Percentiles rank a stretch among this genome's conserved stretches.
These are phyloP conservation scores for Porcisia deanei DNA, from an alignment of 208 protist genomes.

Conservation along the genomic window DNA sequence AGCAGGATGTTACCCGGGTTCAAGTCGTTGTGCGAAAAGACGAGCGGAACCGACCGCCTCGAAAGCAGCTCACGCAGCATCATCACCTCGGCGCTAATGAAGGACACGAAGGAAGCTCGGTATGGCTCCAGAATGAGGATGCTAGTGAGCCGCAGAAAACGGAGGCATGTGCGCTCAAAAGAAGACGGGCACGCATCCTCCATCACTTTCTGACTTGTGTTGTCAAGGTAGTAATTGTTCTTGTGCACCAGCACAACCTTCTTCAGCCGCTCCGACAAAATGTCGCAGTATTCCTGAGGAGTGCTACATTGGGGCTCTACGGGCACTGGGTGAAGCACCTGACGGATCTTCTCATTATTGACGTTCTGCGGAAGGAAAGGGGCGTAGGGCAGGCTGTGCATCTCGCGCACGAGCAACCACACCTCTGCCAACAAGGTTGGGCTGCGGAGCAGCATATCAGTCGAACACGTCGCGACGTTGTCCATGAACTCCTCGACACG, in stretches of 20 bases:
- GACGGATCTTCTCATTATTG: conserved; percentile 40
- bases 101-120: conserved; percentile 44
- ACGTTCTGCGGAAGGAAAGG: conserved; percentile 68
- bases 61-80: conserved; percentile 48
- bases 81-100: conserved; percentile 55
- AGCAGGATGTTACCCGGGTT: conserved; percentile 86
- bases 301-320: conserved; percentile 16
- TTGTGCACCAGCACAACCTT: conserved; percentile 26
- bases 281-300: conserved; percentile 40
- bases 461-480: conserved; percentile 68
- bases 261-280: conserved; percentile 25
- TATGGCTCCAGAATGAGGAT: conserved; percentile 43
- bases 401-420: conserved; percentile 47
- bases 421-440: conserved; percentile 58
- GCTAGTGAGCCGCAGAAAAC: conserved; percentile 68
- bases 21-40: conserved; percentile 87
- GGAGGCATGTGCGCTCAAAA: conserved; percentile 77
- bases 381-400: conserved; percentile 58
- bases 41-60: conserved; percentile 48
- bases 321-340: conserved; percentile 11
- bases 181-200: conserved; percentile 74
- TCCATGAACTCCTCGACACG: conserved; percentile 89
- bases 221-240: conserved; percentile 42
- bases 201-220: conserved; percentile 56
- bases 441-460: conserved; percentile 73